Base-by-base conservation (phyloP, 495 filamentous ascomycete genomes). In the Staphylotrichum tortipilum region DNA sequence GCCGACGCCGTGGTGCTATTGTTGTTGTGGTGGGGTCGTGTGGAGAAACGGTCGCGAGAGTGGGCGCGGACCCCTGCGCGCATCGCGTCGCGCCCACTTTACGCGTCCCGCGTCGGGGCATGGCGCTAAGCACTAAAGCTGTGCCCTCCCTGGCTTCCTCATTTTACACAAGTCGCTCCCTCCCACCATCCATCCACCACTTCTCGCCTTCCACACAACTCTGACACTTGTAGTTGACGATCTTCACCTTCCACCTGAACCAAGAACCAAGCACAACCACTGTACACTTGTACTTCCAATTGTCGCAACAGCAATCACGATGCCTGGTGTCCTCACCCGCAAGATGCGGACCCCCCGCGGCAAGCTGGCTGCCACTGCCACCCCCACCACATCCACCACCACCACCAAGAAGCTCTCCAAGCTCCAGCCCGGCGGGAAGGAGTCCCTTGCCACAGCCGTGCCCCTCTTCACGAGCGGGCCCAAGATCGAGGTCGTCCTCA, bases 321-420 rank as follows among this genome's bases (percentile, higher is more conserved):
- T 66, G 63, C 63, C 63, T 26, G 57, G 63, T 44, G 43, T 53
- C 24, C 52, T 62, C 55, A 50, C 59, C 28, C 59, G 59, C 31
- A 50, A 31, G 18, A 55, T 49, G 43, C 61, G 63, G 47, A 26
- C 61, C 35, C 31, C 49, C 39, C 56, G 57, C 36, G 59, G 56
- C 56, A 63, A 54, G 54, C 37, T 43, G 22, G 58, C 29, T 22
- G 17, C 58, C 35, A 15, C 51, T 6, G 19, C 51, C 11, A 44
- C 38, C 50, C 65, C 72, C 46, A 57, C 50, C 64, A 68, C 46
- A 50, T 72, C 69, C 53, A 49, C 60, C 22, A 57, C 50, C 64
- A 68, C 46, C 51, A 71, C 69, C 53, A 49, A 59, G 19, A 69
- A 68, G 44, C 53, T 73, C 49, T 72, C 72, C 4, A 73, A 73